Evolutionary conservation across 257 asterid species (phyloP).

Genomic region (Scutellaria baicalensis): DNA sequence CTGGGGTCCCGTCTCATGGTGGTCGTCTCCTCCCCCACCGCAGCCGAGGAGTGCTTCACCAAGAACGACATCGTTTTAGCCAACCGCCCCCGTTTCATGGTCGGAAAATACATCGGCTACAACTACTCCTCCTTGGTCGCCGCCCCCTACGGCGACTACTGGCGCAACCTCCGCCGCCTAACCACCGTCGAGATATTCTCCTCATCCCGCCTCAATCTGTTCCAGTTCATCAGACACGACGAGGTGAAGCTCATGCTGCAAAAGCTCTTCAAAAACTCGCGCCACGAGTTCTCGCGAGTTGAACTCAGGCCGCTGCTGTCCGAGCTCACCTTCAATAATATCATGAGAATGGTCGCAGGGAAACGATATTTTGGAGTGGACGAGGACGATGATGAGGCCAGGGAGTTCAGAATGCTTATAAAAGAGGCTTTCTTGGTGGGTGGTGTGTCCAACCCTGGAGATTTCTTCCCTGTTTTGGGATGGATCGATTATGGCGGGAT

Average conservation of each 20-base stretch:
- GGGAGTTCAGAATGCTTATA: conserved; percentile 25
- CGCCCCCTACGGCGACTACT: conserved; percentile 50
- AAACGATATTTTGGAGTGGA: conserved; percentile 45
- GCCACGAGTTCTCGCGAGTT: conserved; percentile 13
- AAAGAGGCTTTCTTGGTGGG: conserved; percentile 16
- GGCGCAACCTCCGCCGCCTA: conserved; percentile 56
- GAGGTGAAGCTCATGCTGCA: conserved; percentile 22
- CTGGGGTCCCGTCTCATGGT: conserved; percentile 42
- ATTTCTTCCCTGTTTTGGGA: conserved; percentile 29
- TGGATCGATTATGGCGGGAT: conserved; percentile 39
- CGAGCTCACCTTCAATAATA: conserved; percentile 35
- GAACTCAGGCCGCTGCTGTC: conserved; percentile 24
- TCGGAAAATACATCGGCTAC: conserved; percentile 44
- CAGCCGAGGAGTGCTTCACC: conserved; percentile 59
- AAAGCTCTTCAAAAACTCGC: conserved; percentile 5
- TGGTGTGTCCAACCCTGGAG: conserved; percentile 26
- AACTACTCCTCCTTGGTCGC: conserved; percentile 20
- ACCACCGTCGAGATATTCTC: conserved; percentile 38
- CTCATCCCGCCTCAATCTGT: conserved; percentile 38
- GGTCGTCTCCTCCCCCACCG: conserved; percentile 36
- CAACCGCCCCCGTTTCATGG: conserved; percentile 33
- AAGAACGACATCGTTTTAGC: conserved; percentile 48
- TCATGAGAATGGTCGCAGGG: conserved; percentile 66
- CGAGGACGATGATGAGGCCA: conserved; percentile 29
- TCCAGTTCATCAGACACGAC: conserved; percentile 27